Conservation (phyloP, 306 rosid genomes). For the Glycine tomentella region DNA sequence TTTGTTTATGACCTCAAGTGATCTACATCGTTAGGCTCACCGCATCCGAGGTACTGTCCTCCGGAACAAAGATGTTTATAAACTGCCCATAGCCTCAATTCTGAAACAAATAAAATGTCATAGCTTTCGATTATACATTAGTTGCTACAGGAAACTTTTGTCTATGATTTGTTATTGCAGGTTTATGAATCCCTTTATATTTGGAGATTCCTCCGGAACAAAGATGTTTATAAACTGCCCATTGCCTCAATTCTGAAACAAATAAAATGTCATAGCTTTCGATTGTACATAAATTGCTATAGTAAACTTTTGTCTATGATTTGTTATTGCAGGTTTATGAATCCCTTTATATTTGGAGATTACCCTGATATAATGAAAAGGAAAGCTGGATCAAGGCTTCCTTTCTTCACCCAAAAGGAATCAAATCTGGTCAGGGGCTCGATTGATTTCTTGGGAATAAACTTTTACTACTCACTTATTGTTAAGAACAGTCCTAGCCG, state of each 20-base stretch:
- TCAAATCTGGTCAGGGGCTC: slow-evolving; percentile 62
- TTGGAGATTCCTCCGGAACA: slow-evolving; percentile 52
- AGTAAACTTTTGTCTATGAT: not conserved
- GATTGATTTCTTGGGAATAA: slow-evolving; percentile 67
- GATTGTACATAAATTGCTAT: not conserved
- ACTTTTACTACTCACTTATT: slow-evolving; percentile 41
- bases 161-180: slow-evolving; percentile 43
- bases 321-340: slow-evolving; percentile 56
- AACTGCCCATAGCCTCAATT: no score
- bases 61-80: no score
- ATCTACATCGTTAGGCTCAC: no score
- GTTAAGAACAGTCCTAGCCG: slow-evolving; percentile 46
- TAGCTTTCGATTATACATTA: not conserved
- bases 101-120: no score
- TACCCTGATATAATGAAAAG: slow-evolving; percentile 62
- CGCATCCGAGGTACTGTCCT: no score
- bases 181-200: slow-evolving; percentile 66
- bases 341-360: slow-evolving; percentile 73
- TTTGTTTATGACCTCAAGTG: no score
- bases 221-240: no score
- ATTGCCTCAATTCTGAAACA: no score
- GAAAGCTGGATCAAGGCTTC: slow-evolving; percentile 67
- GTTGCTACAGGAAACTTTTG: not conserved
- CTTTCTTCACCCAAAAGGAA: slow-evolving; percentile 55
- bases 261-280: not conserved